Evolutionary conservation across 768 basidiomycete genomes (phyloP).

Genomic region (Hypsizygus marmoreus): DNA sequence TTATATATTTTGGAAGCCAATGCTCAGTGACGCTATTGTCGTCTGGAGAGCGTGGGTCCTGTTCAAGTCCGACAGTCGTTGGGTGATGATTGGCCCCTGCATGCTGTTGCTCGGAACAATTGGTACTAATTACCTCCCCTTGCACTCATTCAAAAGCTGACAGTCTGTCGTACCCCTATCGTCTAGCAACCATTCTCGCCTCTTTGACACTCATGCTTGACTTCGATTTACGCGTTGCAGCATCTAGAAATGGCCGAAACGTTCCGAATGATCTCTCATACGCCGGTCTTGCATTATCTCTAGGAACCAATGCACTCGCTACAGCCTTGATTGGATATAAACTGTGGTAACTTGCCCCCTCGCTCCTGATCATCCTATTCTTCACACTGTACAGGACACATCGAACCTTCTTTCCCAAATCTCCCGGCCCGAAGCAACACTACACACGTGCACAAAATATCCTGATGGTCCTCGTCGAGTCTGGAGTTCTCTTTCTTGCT

Average conservation of each 20-base stretch:
- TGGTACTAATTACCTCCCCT: too few species aligned
- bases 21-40: constrained; percentile 10
- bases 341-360: not conserved
- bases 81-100: constrained; percentile 9
- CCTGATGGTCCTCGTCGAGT: too few species aligned
- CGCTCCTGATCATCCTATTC: not conserved
- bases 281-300: constrained; percentile 5
- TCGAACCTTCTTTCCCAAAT: too few species aligned
- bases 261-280: not conserved
- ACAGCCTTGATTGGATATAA: constrained; percentile 1
- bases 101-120: constrained; percentile 6
- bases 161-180: not conserved
- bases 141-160: not conserved
- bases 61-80: constrained; percentile 3
- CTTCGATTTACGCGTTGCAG: not conserved
- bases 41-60: constrained; percentile 14
- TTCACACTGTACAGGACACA: not conserved
- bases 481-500: too few species aligned
- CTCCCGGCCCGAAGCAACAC: too few species aligned
- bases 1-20: too few species aligned
- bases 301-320: constrained; percentile 6
- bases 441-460: too few species aligned
- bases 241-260: not conserved
- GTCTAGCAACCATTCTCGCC: constrained; percentile 1
- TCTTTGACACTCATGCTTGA: constrained; percentile 11